Evolutionary conservation across 257 asterid genomes (phyloP).

Genomic region (Nemophila menziesii): DNA sequence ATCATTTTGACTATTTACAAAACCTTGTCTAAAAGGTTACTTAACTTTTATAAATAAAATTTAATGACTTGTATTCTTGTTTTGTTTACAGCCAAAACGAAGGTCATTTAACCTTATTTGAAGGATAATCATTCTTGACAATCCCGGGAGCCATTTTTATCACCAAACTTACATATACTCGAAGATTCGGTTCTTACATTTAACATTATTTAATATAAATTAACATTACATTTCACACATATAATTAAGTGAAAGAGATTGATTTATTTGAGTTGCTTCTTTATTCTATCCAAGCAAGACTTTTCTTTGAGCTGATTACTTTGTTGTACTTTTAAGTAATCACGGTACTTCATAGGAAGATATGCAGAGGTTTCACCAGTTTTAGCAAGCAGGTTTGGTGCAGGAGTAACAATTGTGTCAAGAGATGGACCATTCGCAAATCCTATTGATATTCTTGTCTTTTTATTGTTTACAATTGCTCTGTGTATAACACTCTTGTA

Average conservation of each 20-base stretch:
- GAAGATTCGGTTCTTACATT: too few relatives aligned
- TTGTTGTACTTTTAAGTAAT: conserved; percentile 47
- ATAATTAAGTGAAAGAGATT: too few relatives aligned
- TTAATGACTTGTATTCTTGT: not conserved
- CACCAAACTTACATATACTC: too few relatives aligned
- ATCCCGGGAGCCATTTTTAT: too few relatives aligned
- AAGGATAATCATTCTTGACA: too few relatives aligned
- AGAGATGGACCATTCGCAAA: conserved; percentile 55
- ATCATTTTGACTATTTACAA: not conserved
- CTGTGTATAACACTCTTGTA: conserved; percentile 73
- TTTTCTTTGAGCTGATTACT: conserved; percentile 39
- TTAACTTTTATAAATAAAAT: not conserved
- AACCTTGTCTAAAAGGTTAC: not conserved
- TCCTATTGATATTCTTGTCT: conserved; percentile 61
- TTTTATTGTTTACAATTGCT: conserved; percentile 45
- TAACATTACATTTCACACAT: too few relatives aligned
- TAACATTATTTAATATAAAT: too few relatives aligned
- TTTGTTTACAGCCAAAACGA: conserved; percentile 24
- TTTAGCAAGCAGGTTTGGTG: conserved; percentile 17
- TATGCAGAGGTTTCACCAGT: conserved; percentile 21
- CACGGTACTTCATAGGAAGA: conserved; percentile 43
- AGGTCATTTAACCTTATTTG: conserved; percentile 24
- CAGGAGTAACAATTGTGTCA: conserved; percentile 41
- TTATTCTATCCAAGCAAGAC: conserved; percentile 33
- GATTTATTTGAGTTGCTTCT: too few relatives aligned